A percentile compares a stretch with the other conserved stretches of the same genome.
These are phyloP conservation scores for Galerina marginata DNA, from an alignment of 768 basidiomycete genomes.

Conservation along the genomic window DNA sequence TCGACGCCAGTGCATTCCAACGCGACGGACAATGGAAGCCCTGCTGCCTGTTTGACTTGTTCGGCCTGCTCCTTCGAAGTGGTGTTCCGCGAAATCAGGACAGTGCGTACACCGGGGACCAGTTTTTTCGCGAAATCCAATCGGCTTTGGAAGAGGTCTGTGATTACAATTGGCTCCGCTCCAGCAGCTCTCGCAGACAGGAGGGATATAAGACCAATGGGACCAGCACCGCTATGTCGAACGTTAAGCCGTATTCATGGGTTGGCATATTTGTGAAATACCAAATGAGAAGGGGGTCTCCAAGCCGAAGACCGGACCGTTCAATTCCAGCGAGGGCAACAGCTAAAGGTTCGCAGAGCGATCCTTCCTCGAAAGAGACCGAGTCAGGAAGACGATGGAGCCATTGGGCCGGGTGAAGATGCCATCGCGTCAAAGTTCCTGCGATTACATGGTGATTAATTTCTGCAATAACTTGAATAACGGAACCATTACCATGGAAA, in stretches of 20 bases:
- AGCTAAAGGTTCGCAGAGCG: slow-evolving; percentile 69
- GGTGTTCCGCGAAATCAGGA: slow-evolving; percentile 55
- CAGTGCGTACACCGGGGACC: slow-evolving; percentile 61
- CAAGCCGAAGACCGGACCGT: slow-evolving; percentile 66
- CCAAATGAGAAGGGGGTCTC: slow-evolving; percentile 69
- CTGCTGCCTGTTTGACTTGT: slow-evolving; percentile 57
- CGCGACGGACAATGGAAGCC: slow-evolving; percentile 52
- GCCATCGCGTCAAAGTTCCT: slow-evolving; percentile 72
- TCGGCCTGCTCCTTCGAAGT: slow-evolving; percentile 55
- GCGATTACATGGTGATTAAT: neutral
- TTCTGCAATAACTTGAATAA: neutral
- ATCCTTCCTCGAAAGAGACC: slow-evolving; percentile 70
- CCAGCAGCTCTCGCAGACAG: slow-evolving; percentile 71
- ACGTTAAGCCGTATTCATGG: neutral
- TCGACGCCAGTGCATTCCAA: slow-evolving; percentile 72
- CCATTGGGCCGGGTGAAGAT: slow-evolving; percentile 71
- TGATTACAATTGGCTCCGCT: slow-evolving; percentile 72
- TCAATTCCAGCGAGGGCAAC: slow-evolving; percentile 74
- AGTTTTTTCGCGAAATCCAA: slow-evolving; percentile 70
- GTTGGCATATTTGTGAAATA: slow-evolving; percentile 25
- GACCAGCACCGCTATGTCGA: slow-evolving; percentile 61
- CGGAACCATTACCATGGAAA: slow-evolving; percentile 53
- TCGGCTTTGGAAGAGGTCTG: slow-evolving; percentile 68
- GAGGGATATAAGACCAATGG: slow-evolving; percentile 67
- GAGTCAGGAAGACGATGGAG: slow-evolving; percentile 66